Evolutionary conservation across 495 filamentous ascomycete species (phyloP).

Genomic region (Usnea hakonensis): DNA sequence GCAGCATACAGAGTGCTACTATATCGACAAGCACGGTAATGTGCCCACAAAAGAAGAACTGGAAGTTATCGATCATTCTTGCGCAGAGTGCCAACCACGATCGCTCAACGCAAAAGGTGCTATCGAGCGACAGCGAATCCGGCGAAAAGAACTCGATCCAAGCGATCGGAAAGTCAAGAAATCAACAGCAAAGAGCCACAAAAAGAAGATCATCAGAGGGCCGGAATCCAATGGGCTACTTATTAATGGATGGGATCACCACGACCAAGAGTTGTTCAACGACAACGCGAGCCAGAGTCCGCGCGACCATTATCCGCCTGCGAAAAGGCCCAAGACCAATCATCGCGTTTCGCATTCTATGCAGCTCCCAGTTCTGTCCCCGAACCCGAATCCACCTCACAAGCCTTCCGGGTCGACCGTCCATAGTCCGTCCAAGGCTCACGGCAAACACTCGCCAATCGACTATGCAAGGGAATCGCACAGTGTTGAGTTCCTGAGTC

Average conservation of each 20-base stretch:
- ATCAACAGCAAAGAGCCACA: conserved; percentile 59
- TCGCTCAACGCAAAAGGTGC: conserved; percentile 62
- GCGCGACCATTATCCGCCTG: conserved; percentile 49
- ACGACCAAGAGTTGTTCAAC: conserved; percentile 33
- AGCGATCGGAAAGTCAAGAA: conserved; percentile 59
- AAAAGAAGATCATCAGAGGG: conserved; percentile 58
- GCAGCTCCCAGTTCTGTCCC: conserved; percentile 43
- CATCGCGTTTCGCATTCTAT: conserved; percentile 68
- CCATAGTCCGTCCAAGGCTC: conserved; percentile 48
- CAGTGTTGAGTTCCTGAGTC: conserved; percentile 61
- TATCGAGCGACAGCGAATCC: conserved; percentile 53
- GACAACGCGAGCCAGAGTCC: conserved; percentile 44
- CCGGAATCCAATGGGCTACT: conserved; percentile 23
- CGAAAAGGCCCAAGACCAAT: conserved; percentile 68
- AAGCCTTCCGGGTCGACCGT: conserved; percentile 46
- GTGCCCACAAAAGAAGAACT: conserved; percentile 54
- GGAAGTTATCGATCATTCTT: conserved; percentile 63
- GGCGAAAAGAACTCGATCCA: conserved; percentile 54
- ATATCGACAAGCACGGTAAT: conserved; percentile 42
- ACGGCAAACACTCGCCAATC: conserved; percentile 38
- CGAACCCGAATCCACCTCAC: conserved; percentile 30
- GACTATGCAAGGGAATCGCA: conserved; percentile 54
- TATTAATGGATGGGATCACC: conserved; percentile 40
- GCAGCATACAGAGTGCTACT: conserved; percentile 96
- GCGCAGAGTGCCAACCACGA: conserved; percentile 76